These are phyloP conservation scores for Cercospora sp. DNA, from an alignment of 2,329 filamentous ascomycete species.

Conservation along the genomic window DNA sequence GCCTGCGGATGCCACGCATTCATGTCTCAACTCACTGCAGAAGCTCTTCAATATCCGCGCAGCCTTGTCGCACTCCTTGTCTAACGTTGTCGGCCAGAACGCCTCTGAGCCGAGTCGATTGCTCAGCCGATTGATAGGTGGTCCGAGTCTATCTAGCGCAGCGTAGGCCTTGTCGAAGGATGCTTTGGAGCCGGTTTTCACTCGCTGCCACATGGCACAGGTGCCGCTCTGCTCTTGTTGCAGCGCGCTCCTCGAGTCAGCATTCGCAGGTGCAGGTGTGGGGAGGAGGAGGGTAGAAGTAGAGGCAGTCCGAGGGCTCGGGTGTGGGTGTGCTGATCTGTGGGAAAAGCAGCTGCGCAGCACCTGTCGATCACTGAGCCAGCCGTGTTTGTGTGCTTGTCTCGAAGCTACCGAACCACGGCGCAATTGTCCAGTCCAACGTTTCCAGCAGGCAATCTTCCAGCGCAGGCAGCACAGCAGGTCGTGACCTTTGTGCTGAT, in stretches of 20 bases:
- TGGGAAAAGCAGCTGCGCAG: neutral
- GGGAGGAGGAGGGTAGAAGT: neutral
- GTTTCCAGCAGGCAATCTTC: neutral
- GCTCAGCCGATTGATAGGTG: conserved; percentile 75
- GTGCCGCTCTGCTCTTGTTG: neutral
- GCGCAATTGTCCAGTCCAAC: neutral
- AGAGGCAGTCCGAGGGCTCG: neutral
- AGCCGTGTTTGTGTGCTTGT: neutral
- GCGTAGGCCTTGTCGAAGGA: conserved; percentile 74
- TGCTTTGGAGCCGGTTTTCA: conserved; percentile 59
- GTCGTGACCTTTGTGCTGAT: neutral
- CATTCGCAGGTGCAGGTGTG: neutral
- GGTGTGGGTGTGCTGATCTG: neutral
- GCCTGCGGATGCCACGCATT: neutral
- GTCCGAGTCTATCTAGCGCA: conserved; percentile 62
- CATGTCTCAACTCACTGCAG: conserved; percentile 63
- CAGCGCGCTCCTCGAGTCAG: neutral
- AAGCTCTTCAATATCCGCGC: conserved; percentile 87
- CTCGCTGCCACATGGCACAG: conserved; percentile 51
- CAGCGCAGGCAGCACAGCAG: neutral
- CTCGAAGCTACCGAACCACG: conserved; percentile 2
- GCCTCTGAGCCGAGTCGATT: conserved; percentile 80
- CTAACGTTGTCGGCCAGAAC: conserved; percentile 82
- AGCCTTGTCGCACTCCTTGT: conserved; percentile 88
- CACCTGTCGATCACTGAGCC: conserved; percentile 4